phyloP scores from a whole-genome alignment of 139 green algal species.

The Monoraphidium neglectum region DNA sequence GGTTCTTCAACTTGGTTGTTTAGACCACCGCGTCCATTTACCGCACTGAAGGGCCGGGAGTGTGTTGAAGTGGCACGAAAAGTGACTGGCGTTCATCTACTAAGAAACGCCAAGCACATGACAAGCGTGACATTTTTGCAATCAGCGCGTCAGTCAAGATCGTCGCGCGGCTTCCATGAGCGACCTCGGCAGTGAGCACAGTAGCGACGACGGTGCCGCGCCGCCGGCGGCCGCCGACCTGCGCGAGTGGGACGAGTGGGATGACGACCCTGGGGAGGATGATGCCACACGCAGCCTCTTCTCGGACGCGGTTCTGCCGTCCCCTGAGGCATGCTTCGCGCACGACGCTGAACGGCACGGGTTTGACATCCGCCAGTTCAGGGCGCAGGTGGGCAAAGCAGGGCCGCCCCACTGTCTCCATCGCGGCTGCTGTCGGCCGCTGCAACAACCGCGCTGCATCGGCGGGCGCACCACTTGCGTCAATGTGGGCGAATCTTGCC shows the following conservation, averaged over 20 bases:
- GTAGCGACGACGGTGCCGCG: background rate
- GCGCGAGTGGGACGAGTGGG: slow-evolving; percentile 52
- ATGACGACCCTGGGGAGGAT: slow-evolving; percentile 47
- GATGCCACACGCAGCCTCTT: slow-evolving; percentile 70
- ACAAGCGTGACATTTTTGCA: no score
- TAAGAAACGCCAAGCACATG: no score
- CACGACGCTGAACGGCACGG: slow-evolving; percentile 58
- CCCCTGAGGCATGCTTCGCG: slow-evolving; percentile 58
- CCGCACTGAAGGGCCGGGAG: no score
- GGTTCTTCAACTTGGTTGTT: no score
- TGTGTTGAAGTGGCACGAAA: no score
- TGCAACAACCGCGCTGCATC: background rate
- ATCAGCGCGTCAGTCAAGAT: no score
- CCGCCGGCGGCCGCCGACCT: background rate
- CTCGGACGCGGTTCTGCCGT: slow-evolving; percentile 36
- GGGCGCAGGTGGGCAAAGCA: slow-evolving; percentile 31
- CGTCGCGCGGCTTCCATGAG: no score
- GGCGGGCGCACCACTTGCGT: no score
- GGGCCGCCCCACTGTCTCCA: no score
- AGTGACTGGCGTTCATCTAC: no score
- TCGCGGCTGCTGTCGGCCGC: background rate
- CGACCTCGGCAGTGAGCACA: slow-evolving; percentile 10
- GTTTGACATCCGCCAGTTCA: slow-evolving; percentile 56
- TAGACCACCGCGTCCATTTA: no score
- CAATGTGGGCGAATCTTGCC: no score